phyloP scores from a whole-genome alignment of 306 rosid genomes.

The Malus domestica region ASM211411v1 NC_041801.1:4419001-4419500 shows the following conservation, averaged over 20 bases:
- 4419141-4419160: background rate
- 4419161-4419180: background rate
- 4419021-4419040: background rate
- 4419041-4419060: background rate
- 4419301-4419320: background rate
- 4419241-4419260: background rate
- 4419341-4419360: background rate
- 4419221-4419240: background rate
- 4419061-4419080: background rate
- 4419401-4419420: background rate
- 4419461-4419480: background rate
- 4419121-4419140: background rate
- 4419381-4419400: background rate
- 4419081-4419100: background rate
- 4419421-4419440: background rate
- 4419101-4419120: background rate
- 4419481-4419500: background rate
- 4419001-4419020: background rate
- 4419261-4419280: background rate
- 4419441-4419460: background rate
- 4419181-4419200: background rate
- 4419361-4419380: slow-evolving; percentile 6
- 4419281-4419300: background rate
- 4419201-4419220: background rate
- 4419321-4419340: background rate